Conservation (phyloP, 176 grass and related monocot species). For the Oryza brachyantha region DNA sequence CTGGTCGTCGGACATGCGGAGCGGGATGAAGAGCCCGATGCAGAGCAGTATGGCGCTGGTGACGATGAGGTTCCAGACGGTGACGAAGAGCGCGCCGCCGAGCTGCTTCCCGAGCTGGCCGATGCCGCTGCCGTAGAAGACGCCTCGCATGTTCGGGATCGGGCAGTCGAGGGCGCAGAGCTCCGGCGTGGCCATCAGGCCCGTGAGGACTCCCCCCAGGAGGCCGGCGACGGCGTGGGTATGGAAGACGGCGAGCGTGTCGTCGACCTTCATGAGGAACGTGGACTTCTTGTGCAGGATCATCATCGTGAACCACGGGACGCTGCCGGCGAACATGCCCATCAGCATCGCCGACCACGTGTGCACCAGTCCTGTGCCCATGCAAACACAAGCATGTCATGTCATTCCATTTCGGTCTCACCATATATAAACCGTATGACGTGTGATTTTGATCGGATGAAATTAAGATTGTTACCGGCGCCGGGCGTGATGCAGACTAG, state of each 20-base stretch:
- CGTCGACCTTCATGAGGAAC: slow-evolving; percentile 68
- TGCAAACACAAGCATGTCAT: neutral
- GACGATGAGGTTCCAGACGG: slow-evolving; percentile 56
- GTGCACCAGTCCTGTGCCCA: slow-evolving; percentile 57
- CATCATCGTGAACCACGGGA: slow-evolving; percentile 84
- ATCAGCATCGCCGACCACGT: slow-evolving; percentile 72
- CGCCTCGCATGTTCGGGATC: slow-evolving; percentile 41
- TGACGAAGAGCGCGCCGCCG: slow-evolving; percentile 55
- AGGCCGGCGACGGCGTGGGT: slow-evolving; percentile 65
- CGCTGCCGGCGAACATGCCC: slow-evolving; percentile 48
- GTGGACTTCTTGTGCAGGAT: slow-evolving; percentile 60
- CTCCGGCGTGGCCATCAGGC: slow-evolving; percentile 63
- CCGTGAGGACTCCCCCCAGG: slow-evolving; percentile 63
- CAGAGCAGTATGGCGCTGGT: slow-evolving; percentile 56
- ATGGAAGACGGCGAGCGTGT: slow-evolving; percentile 76
- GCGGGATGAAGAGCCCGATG: slow-evolving; percentile 54
- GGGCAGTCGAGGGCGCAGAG: slow-evolving; percentile 48
- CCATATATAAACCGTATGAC: neutral
- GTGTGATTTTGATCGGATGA: neutral
- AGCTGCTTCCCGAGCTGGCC: slow-evolving; percentile 68
- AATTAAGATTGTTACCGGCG: slow-evolving; percentile 48
- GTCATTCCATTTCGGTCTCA: too few relatives aligned
- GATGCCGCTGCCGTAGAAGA: slow-evolving; percentile 60
- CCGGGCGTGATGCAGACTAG: slow-evolving; percentile 70
- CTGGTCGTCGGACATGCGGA: slow-evolving; percentile 67